Base-by-base conservation (phyloP, 352 stramenopile genomes). In the Blastocystis sp. region DNA sequence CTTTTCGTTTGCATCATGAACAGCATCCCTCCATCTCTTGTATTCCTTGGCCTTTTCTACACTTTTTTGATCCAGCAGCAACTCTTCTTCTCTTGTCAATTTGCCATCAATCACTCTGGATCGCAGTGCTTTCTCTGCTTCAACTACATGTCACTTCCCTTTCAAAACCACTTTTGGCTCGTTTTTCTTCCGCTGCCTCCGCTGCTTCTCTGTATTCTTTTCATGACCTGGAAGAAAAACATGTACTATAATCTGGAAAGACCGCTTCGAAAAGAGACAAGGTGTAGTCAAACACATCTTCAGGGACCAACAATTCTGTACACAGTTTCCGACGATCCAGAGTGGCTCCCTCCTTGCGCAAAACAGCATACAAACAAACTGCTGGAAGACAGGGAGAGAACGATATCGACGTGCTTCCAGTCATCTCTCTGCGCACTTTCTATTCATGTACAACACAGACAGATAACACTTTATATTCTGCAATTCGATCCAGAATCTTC, bases 181-280 rank as follows among this genome's bases (percentile, higher is more conserved):
- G n/a, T 34, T 84, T 84, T 41, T 66, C 23, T 11, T 34, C 39
- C 26, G 9, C 47, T 53, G 39, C 47, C 29, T 66, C 47, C 1
- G 29, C 15, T 37, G 53, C n/a, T 29, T 84, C 50, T 13, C 43
- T 56, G 47, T 84, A 84, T 66, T 53, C 73, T 84, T 53, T 69
- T 13, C 11, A 34, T 64, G 54, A 64, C 9, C 18, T 15, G 20
- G 3, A 37, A 8, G 64, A 20, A 2, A 26, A 7, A 37, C 5
- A 20, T 53, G 7, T 68, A 84, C 73, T 50, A 45, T 84, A 84
- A 8, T 84, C 73, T n/a, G 73, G 73, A 68, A 84, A 84, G 15
- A 47, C 56, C 1, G 20, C n/a, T 23, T 84, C 73, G 39, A 84
- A 45, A 8, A 39, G 26, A 7, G 20, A 20, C 7, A 84, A 7